Conservation (phyloP, 495 filamentous ascomycete species). For the Friedmanniomyces endolithicus region DNA sequence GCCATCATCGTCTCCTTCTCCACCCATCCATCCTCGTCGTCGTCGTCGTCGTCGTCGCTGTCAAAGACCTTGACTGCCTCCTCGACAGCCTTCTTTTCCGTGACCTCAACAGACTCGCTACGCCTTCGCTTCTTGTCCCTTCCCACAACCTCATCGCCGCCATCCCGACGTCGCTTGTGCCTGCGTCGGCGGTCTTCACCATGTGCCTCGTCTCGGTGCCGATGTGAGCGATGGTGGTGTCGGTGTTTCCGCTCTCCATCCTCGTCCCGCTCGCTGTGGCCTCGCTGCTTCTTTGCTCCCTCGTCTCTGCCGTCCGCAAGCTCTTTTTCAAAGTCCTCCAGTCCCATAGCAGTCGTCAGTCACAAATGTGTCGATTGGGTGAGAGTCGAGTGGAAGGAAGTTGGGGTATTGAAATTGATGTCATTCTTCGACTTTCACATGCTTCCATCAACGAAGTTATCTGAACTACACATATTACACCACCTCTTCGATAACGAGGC, state of each 20-base stretch:
- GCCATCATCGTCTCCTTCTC: constrained; percentile 23
- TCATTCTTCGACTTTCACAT: neutral
- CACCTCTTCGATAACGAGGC: neutral
- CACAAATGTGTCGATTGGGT: neutral
- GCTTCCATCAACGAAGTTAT: neutral
- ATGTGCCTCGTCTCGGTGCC: constrained; percentile 23
- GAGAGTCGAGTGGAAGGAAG: neutral
- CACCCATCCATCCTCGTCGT: constrained; percentile 25
- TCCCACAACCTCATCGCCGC: constrained; percentile 24
- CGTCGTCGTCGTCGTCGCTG: constrained; percentile 23
- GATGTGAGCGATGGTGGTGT: constrained; percentile 37
- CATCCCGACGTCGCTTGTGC: constrained; percentile 41
- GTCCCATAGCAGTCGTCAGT: neutral
- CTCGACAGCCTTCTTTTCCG: neutral
- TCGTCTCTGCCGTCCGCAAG: constrained; percentile 26
- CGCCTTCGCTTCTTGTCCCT: constrained; percentile 17
- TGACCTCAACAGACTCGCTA: constrained; percentile 13
- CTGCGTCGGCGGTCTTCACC: constrained; percentile 37
- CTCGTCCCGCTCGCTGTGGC: constrained; percentile 23
- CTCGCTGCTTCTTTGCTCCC: constrained; percentile 13
- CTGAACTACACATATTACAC: neutral
- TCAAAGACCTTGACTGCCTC: constrained; percentile 18
- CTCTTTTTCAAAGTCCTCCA: constrained; percentile 34
- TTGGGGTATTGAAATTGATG: neutral
- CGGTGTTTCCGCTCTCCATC: constrained; percentile 26